Base-by-base conservation (phyloP, 1,139 yeast species). In the Debaryomycetaceae sp. region DNA sequence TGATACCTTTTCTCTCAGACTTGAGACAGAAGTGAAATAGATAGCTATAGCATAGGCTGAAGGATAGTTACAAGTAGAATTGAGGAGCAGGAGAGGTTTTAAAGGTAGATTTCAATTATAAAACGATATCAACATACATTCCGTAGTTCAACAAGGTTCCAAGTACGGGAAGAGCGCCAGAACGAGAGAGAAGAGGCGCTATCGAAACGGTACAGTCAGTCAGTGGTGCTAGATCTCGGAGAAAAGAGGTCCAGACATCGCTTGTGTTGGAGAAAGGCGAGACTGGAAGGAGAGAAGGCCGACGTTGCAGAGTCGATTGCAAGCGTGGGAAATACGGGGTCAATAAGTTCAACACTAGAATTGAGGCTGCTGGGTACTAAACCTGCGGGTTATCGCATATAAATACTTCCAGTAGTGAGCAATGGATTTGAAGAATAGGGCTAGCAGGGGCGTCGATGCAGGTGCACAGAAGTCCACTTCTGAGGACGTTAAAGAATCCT, bases 401-500 rank as follows among this genome's bases (percentile, higher is more conserved):
- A 11, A n/a, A 11, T 11, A 30, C 15, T 30, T 30, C 31, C 17
- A 15, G 17, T 17, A 13, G 40, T 32, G 29, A 6, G 15, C 15
- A 15, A 35, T n/a, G 31, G 18, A 19, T 11, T 5, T 17, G 31
- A 24, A 9, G 9, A 26, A 8, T 9, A 16, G 14, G 6, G 30
- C 31, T 3, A n/a, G 5, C 36, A 14, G 24, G 16, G 36, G 30
- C 30, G 31, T 11, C n/a, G 34, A 17, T 4, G 30, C 18, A 15
- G 26, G 11, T 11, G 26, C 11, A 3, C 26, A 11, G 2, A 11
- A 11, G 17, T 29, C 36, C 14, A 26, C 36, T 19, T 28, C 33
- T 8, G 43, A 39, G 32, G 67, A 67, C 31, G 67, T 67, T 17
- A 59, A 61, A 45, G 83, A 80, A 48, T 77, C 84, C 24, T 62